These are phyloP conservation scores for Capronia americana DNA, from an alignment of 2,329 filamentous ascomycete genomes.

Conservation along the genomic window DNA sequence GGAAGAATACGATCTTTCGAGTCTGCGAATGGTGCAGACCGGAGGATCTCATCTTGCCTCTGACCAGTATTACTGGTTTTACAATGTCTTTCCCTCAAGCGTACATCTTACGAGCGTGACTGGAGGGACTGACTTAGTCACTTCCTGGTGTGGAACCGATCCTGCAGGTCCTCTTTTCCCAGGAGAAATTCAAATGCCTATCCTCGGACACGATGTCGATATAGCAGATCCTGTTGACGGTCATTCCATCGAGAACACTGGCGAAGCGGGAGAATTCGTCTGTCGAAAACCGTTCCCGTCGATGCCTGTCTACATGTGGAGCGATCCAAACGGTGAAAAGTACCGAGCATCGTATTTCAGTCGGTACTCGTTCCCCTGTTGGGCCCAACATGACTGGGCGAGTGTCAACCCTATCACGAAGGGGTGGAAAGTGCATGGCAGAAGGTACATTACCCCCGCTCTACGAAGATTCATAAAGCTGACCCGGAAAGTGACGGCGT, in stretches of 20 bases:
- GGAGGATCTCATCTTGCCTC: slow-evolving; percentile 27
- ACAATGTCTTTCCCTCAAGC: slow-evolving; percentile 19
- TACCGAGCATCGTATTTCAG: slow-evolving; percentile 53
- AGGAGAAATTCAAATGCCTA: slow-evolving; percentile 62
- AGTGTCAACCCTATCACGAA: slow-evolving; percentile 70
- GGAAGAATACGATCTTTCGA: slow-evolving; percentile 49
- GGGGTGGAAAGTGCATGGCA: slow-evolving; percentile 48
- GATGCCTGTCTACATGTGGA: slow-evolving; percentile 72
- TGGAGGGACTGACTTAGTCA: slow-evolving; percentile 43
- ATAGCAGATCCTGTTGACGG: slow-evolving; percentile 27
- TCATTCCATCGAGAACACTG: slow-evolving; percentile 44
- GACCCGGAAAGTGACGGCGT: slow-evolving; percentile 67
- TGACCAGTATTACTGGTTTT: slow-evolving; percentile 19
- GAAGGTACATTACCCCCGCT: slow-evolving; percentile 41
- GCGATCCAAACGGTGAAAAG: slow-evolving; percentile 56
- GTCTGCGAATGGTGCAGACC: slow-evolving; percentile 21
- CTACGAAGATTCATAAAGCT: background rate
- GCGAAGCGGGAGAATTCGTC: slow-evolving; percentile 76
- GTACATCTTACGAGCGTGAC: slow-evolving; percentile 38
- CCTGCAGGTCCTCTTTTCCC: slow-evolving; percentile 65
- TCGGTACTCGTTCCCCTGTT: slow-evolving; percentile 39
- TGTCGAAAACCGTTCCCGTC: slow-evolving; percentile 75
- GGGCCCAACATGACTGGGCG: slow-evolving; percentile 33
- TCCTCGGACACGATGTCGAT: slow-evolving; percentile 52
- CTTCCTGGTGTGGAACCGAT: slow-evolving; percentile 45